These are phyloP conservation scores for Canna indica DNA, from an alignment of 176 grass and related monocot species.

Conservation along the genomic window DNA sequence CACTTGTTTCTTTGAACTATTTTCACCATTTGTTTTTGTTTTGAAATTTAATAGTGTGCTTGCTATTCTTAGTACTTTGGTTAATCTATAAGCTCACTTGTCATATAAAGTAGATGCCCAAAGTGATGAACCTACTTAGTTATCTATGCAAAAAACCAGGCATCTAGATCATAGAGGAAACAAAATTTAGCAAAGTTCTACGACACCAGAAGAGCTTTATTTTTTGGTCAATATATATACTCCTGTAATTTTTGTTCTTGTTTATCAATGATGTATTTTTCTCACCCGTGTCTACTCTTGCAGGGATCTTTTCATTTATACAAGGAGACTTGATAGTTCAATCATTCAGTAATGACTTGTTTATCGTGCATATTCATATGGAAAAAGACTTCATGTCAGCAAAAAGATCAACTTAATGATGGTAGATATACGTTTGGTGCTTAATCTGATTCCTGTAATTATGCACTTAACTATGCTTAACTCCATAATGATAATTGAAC, in stretches of 20 bases:
- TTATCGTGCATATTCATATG: constrained; percentile 7
- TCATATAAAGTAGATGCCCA: no score
- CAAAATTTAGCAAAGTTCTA: no score
- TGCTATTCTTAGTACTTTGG: no score
- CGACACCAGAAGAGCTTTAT: not conserved
- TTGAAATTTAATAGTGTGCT: no score
- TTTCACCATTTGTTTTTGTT: no score
- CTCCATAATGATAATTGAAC: not conserved
- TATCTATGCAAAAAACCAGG: no score
- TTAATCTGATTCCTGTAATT: not conserved
- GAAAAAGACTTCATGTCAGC: not conserved
- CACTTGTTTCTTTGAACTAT: no score
- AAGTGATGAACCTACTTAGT: no score
- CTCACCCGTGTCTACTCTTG: not conserved
- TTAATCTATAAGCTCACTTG: no score
- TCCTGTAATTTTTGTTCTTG: not conserved
- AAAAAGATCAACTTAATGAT: not conserved
- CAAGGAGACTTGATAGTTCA: not conserved
- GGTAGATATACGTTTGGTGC: not conserved
- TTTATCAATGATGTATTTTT: not conserved
- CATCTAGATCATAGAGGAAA: no score
- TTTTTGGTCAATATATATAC: not conserved
- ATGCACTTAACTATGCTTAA: not conserved
- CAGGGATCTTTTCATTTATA: not conserved
- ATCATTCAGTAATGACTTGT: constrained; percentile 6